phyloP scores from a whole-genome alignment of 1,139 yeast genomes.

The Pneumocystis sp. region DNA sequence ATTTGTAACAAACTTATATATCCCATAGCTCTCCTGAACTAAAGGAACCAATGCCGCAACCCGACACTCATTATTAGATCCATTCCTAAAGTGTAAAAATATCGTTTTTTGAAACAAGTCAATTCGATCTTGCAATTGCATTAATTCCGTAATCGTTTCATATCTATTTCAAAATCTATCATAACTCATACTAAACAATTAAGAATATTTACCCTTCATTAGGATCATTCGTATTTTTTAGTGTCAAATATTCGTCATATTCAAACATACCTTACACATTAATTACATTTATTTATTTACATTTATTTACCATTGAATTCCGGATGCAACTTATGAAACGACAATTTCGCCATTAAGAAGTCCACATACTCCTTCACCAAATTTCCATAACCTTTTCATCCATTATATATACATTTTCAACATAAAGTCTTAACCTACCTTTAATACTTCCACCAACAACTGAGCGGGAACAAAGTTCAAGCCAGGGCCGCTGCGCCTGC shows the following conservation, averaged over 20 bases:
- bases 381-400: constrained; percentile 41
- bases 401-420: background rate
- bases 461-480: constrained; percentile 36
- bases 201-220: constrained; percentile 49
- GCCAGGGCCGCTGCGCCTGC: constrained; percentile 53
- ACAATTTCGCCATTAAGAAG: constrained; percentile 55
- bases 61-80: constrained; percentile 61
- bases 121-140: constrained; percentile 73
- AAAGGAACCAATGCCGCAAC: constrained; percentile 80
- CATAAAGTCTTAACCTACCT: constrained; percentile 2
- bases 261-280: constrained; percentile 47
- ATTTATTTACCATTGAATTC: constrained; percentile 63
- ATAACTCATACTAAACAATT: background rate
- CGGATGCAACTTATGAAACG: constrained; percentile 70
- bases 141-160: constrained; percentile 71
- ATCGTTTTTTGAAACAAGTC: constrained; percentile 67
- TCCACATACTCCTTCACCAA: constrained; percentile 65
- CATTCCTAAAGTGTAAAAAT: constrained; percentile 55
- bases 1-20: constrained; percentile 73
- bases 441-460: constrained; percentile 18
- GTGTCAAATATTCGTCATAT: constrained; percentile 82
- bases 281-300: background rate
- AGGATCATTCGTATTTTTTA: constrained; percentile 80
- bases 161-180: constrained; percentile 25
- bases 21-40: constrained; percentile 87